These are phyloP conservation scores for Clarireedia hainanense DNA, from an alignment of 2,329 filamentous ascomycete genomes.

Conservation along the genomic window DNA sequence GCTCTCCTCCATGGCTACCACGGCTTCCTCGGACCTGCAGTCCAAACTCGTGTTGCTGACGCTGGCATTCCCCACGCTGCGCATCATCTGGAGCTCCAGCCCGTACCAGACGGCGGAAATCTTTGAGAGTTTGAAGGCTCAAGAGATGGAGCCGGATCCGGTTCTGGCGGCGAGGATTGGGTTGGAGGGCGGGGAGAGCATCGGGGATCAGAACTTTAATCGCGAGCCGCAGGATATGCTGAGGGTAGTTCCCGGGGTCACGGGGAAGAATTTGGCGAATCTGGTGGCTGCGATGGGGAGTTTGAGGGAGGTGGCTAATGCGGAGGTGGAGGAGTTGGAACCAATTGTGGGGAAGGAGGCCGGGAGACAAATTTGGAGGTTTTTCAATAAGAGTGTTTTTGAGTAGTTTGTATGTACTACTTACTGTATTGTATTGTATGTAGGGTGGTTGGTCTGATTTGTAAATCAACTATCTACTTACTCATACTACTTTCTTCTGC, in stretches of 20 bases:
- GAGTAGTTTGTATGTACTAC: conserved; percentile 11
- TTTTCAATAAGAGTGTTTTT: conserved; percentile 55
- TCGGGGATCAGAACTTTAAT: conserved; percentile 68
- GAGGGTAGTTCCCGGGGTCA: conserved; percentile 74
- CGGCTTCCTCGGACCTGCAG: conserved; percentile 68
- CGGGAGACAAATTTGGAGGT: conserved; percentile 66
- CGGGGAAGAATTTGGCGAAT: conserved; percentile 65
- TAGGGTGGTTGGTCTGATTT: too few species aligned
- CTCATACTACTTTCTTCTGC: too few species aligned
- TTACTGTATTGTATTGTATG: neutral
- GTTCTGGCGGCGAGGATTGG: conserved; percentile 78
- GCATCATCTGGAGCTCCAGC: conserved; percentile 87
- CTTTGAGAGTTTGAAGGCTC: conserved; percentile 85
- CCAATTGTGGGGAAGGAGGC: conserved; percentile 70
- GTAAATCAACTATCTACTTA: too few species aligned
- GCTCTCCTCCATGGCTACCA: conserved; percentile 53
- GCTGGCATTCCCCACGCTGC: conserved; percentile 79
- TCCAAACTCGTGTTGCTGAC: conserved; percentile 88
- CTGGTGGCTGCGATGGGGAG: conserved; percentile 67
- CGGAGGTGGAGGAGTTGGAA: conserved; percentile 65
- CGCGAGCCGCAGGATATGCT: conserved; percentile 88
- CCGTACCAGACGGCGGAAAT: conserved; percentile 97
- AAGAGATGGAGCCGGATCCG: conserved; percentile 84
- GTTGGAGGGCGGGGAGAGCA: conserved; percentile 54
- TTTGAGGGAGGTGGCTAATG: conserved; percentile 77